Conservation (phyloP, 805 yeast genomes). For the Peterozyma xylosa region DNA sequence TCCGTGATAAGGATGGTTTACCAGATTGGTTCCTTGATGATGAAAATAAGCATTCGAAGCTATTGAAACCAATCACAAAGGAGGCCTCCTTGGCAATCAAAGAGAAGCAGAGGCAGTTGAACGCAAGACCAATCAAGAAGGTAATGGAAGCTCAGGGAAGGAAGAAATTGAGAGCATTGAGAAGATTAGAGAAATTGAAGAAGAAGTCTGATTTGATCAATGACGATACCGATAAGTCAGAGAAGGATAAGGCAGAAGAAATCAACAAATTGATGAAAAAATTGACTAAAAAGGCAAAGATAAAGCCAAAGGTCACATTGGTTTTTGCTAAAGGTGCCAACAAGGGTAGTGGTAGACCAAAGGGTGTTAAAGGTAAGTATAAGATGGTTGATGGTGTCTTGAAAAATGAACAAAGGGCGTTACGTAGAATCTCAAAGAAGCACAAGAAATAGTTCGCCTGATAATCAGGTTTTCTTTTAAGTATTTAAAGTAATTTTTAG, state of each 20-base stretch:
- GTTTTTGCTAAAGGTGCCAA: constrained; percentile 85
- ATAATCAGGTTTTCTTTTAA: too few species aligned
- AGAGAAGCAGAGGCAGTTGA: constrained; percentile 70
- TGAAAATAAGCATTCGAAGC: constrained; percentile 79
- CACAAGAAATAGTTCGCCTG: constrained; percentile 42
- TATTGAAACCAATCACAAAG: constrained; percentile 87
- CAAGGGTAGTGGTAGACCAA: constrained; percentile 92
- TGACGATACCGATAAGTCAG: constrained; percentile 82
- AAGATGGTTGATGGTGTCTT: constrained; percentile 98
- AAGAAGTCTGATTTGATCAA: constrained; percentile 89
- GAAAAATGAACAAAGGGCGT: constrained; percentile 96
- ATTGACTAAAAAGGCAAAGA: constrained; percentile 60
- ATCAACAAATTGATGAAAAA: constrained; percentile 80
- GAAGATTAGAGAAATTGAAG: constrained; percentile 79
- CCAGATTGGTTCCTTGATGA: constrained; percentile 98
- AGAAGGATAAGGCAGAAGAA: constrained; percentile 91
- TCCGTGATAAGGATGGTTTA: constrained; percentile 82
- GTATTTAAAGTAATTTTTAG: too few species aligned
- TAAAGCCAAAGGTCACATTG: constrained; percentile 76
- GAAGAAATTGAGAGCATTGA: constrained; percentile 87
- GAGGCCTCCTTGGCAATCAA: constrained; percentile 79
- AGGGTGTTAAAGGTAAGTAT: constrained; percentile 94
- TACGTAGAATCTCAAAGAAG: constrained; percentile 84
- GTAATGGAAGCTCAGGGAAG: constrained; percentile 97
- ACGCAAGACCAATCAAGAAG: constrained; percentile 97